phyloP scores from a whole-genome alignment of 2,329 filamentous ascomycete species.

The Sporothrix mexicana region DNA sequence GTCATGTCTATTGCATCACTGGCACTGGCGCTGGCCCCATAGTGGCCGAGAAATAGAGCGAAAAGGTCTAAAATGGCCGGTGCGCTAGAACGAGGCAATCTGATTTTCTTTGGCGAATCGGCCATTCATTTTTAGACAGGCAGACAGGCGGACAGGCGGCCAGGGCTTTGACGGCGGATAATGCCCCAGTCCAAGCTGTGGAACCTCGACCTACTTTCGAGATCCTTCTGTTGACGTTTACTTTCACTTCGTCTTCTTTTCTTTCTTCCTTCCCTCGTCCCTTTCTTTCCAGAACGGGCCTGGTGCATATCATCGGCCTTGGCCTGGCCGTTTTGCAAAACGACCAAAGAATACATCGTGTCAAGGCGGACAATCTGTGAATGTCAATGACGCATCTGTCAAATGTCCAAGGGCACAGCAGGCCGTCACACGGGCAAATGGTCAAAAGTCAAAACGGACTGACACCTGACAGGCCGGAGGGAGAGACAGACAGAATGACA shows the following conservation, averaged over 20 bases:
- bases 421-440: neutral
- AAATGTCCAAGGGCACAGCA: neutral
- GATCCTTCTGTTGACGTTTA: neutral
- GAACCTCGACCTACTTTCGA: neutral
- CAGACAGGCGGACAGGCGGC: neutral
- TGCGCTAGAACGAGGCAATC: slow-evolving; percentile 10
- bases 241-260: neutral
- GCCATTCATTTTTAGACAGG: neutral
- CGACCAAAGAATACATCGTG: neutral
- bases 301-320: slow-evolving; percentile 25
- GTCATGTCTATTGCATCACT: slow-evolving; percentile 9
- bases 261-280: neutral
- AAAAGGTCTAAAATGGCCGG: neutral
- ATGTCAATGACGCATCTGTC: neutral
- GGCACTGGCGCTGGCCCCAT: slow-evolving; percentile 6
- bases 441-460: neutral
- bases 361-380: neutral
- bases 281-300: neutral
- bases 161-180: slow-evolving; percentile 1
- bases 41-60: neutral
- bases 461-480: neutral
- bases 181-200: neutral
- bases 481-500: slow-evolving; percentile 3
- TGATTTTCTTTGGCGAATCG: slow-evolving; percentile 9
- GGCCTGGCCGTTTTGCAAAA: neutral